phyloP scores from a whole-genome alignment of 805 yeast species.

The Jamesozyma gamospora region DNA sequence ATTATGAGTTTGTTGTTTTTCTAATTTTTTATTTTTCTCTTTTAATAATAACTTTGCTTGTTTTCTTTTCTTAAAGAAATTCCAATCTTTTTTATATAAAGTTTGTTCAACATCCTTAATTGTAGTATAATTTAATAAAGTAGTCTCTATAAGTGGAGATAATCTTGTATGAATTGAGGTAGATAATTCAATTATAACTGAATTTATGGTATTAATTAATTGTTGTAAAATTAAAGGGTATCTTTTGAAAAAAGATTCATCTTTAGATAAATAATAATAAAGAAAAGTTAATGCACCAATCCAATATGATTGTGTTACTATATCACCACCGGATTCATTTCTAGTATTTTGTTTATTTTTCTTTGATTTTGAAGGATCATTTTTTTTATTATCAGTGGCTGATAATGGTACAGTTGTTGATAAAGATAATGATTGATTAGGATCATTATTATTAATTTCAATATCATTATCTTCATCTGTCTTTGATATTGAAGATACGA shows the following conservation, averaged over 20 bases:
- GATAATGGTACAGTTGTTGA: conserved; percentile 1
- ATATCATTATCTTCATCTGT: conserved; percentile 2
- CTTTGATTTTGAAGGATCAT: neutral
- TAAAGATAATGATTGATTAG: conserved; percentile 4
- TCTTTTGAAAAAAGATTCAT: conserved; percentile 43
- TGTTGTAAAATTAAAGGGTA: conserved; percentile 57
- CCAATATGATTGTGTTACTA: conserved; percentile 77
- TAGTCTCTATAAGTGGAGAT: conserved; percentile 47
- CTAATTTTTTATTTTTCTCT: conserved; percentile 6
- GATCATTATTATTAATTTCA: conserved; percentile 26
- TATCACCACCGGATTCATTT: conserved; percentile 38
- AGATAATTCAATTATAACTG: conserved; percentile 54
- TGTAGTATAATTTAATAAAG: conserved; percentile 65
- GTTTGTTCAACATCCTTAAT: conserved; percentile 75
- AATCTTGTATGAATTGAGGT: conserved; percentile 56
- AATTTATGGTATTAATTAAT: conserved; percentile 43
- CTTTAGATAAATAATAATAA: conserved; percentile 66
- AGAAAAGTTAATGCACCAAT: conserved; percentile 67
- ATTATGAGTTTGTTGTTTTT: conserved; percentile 4
- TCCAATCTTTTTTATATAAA: conserved; percentile 67
- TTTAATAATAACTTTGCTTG: conserved; percentile 16
- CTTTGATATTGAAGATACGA: conserved; percentile 44
- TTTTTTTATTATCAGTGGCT: no score
- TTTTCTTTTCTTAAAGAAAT: conserved; percentile 38
- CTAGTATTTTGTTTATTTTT: neutral